phyloP scores from a whole-genome alignment of 441 rosid species.

The Isatis lusitanica region DNA sequence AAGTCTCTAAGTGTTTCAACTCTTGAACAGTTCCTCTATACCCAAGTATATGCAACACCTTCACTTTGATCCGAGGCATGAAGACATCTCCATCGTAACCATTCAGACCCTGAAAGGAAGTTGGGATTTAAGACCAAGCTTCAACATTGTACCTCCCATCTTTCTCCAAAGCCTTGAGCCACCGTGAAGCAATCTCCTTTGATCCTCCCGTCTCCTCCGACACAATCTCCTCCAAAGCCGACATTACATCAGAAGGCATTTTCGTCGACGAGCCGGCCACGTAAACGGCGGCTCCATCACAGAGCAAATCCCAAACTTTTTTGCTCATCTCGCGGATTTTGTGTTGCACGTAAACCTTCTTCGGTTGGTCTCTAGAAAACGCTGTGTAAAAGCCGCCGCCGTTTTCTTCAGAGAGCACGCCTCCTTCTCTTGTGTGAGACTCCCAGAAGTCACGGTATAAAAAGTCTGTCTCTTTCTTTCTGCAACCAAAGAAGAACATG shows the following conservation, averaged over 20 bases:
- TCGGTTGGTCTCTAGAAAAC: conserved; percentile 90
- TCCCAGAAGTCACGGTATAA: conserved; percentile 77
- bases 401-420: conserved; percentile 66
- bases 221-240: conserved; percentile 70
- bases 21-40: neutral
- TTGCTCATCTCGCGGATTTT: conserved; percentile 64
- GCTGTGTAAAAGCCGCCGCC: conserved; percentile 85
- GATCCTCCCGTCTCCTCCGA: conserved; percentile 65
- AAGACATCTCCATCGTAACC: neutral
- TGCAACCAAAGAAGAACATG: conserved; percentile 84
- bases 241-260: conserved; percentile 84
- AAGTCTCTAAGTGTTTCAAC: neutral
- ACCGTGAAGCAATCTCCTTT: conserved; percentile 55
- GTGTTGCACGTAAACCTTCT: conserved; percentile 89
- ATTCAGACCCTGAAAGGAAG: neutral
- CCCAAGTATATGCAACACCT: neutral
- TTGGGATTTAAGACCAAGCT: conserved; percentile 76
- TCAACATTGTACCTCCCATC: conserved; percentile 89
- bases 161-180: conserved; percentile 72
- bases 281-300: conserved; percentile 65
- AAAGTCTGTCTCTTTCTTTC: conserved; percentile 73
- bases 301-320: conserved; percentile 62
- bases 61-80: neutral
- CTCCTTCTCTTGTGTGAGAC: conserved; percentile 49
- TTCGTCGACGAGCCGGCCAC: conserved; percentile 91